phyloP scores from a whole-genome alignment of 1,284 basidiomycete species.

The Lignosus rhinocerotis region DNA sequence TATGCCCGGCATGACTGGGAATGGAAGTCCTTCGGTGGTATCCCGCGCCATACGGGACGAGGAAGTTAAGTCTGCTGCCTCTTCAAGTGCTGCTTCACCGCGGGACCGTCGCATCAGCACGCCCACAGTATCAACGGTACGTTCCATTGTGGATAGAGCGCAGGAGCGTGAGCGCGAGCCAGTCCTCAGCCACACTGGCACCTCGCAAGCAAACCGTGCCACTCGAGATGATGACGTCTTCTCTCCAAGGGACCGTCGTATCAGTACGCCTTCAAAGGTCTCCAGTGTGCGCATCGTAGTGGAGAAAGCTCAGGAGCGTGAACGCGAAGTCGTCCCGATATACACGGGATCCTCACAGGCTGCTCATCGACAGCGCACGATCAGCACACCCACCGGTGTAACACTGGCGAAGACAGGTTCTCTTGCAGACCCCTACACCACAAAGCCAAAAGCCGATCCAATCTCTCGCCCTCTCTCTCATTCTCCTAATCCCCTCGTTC shows the following conservation, averaged over 20 bases:
- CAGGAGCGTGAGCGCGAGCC: conserved; percentile 28
- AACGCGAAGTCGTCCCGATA: conserved; percentile 24
- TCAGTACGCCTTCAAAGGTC: conserved; percentile 39
- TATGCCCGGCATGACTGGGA: conserved; percentile 63
- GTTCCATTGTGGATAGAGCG: conserved; percentile 37
- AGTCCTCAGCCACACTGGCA: conserved; percentile 6
- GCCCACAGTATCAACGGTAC: conserved; percentile 33
- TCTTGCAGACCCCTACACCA: conserved; percentile 8
- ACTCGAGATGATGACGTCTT: not conserved
- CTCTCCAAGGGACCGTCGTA: conserved; percentile 31
- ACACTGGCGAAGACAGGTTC: conserved; percentile 8
- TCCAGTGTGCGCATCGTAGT: conserved; percentile 19
- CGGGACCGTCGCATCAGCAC: conserved; percentile 38
- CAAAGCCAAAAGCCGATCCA: conserved; percentile 16
- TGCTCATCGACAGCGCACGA: conserved; percentile 39
- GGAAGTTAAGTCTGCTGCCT: conserved; percentile 6
- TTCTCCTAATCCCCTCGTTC: conserved; percentile 15
- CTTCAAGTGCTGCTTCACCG: not conserved
- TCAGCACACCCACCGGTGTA: conserved; percentile 32
- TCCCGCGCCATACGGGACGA: conserved; percentile 23
- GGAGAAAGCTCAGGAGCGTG: conserved; percentile 7
- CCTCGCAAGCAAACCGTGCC: not conserved
- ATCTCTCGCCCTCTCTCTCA: conserved; percentile 18
- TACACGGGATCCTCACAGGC: conserved; percentile 19
- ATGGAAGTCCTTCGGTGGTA: conserved; percentile 24